Base-by-base conservation (phyloP, 1,139 yeast genomes). In the Yamadazyma taylorii region DNA sequence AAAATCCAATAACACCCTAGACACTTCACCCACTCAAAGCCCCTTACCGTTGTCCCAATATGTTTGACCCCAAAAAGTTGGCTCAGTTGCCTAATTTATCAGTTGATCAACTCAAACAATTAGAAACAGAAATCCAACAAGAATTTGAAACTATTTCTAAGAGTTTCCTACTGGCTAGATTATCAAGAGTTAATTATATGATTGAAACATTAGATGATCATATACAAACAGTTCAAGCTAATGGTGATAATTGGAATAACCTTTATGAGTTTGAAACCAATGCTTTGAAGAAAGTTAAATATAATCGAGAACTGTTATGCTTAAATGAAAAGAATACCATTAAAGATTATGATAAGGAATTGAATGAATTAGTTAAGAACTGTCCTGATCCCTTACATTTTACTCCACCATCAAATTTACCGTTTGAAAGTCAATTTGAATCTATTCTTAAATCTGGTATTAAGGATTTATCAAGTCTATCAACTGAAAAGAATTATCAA, bases 211-310 rank as follows among this genome's bases (percentile, higher is more conserved):
- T 70, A 11, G 55, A 52, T 32, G 40, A 49, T 17, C 63, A 61
- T 46, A 55, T 69, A 15, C 54, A 61, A 34, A 36, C 48, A 23
- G 52, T 63, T 14, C 52, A 45, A 13, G 58, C 60, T 7, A 61
- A 62, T 40, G 72, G 67, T 24, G 53, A 55, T 34, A 51, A 53
- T 24, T 71, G 77, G 76, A 45, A 51, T 17, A 57, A 60, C 34
- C 53, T 64, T 8, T 65, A 53, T 45, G 51, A 50, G 25, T 60
- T 55, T 38, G 73, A 68, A 45, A 48, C 60, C n/a, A 66, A 62
- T 30, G 55, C 66, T 21, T 62, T 70, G 25, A 55, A 60, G 31
- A 52, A 51, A 30, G 56, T 69, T 29, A 60, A 56, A 41, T 55
- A 57, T 36, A 60, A 58, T 37, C 57, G 63, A n/a, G 75, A 69